Conservation (phyloP, 2,329 filamentous ascomycete species). For the Metarhizium anisopliae region DNA sequence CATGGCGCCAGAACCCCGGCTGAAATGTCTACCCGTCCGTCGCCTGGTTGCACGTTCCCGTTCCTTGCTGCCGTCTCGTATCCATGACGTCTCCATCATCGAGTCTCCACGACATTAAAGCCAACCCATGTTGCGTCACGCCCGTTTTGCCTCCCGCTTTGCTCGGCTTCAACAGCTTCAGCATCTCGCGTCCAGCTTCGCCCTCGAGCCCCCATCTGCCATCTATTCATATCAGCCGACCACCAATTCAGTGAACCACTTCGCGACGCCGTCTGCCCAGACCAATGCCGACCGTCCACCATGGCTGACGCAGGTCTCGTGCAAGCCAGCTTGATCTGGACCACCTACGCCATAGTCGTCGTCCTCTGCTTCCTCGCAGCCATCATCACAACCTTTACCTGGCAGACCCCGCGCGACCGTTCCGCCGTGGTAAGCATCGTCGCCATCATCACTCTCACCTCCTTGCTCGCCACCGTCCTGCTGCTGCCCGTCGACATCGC, state of each 20-base stretch:
- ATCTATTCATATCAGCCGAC: not conserved
- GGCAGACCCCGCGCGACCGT: slow-evolving; percentile 82
- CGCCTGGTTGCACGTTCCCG: too few relatives aligned
- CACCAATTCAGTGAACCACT: not conserved
- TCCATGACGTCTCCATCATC: not conserved
- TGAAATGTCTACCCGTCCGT: too few relatives aligned
- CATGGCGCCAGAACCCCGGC: too few relatives aligned
- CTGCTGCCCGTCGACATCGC: slow-evolving; percentile 93
- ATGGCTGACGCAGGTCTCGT: slow-evolving; percentile 52
- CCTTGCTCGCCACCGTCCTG: slow-evolving; percentile 83
- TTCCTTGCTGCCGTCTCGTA: not conserved
- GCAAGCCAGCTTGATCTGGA: slow-evolving; percentile 89
- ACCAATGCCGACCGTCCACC: slow-evolving; percentile 6
- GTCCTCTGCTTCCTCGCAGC: slow-evolving; percentile 67
- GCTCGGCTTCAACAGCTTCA: not conserved
- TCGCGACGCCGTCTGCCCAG: not conserved
- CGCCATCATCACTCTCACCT: slow-evolving; percentile 77
- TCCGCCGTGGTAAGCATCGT: slow-evolving; percentile 74
- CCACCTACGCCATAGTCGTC: slow-evolving; percentile 79
- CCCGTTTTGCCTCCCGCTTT: not conserved
- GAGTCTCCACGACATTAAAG: too few relatives aligned
- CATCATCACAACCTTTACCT: slow-evolving; percentile 79
- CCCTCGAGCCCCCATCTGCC: not conserved
- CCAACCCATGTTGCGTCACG: slow-evolving; percentile 10
- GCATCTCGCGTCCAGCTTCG: not conserved